These are phyloP conservation scores for Colletotrichum orchidophilum DNA, from an alignment of 2,329 filamentous ascomycete species.

Conservation along the genomic window DNA sequence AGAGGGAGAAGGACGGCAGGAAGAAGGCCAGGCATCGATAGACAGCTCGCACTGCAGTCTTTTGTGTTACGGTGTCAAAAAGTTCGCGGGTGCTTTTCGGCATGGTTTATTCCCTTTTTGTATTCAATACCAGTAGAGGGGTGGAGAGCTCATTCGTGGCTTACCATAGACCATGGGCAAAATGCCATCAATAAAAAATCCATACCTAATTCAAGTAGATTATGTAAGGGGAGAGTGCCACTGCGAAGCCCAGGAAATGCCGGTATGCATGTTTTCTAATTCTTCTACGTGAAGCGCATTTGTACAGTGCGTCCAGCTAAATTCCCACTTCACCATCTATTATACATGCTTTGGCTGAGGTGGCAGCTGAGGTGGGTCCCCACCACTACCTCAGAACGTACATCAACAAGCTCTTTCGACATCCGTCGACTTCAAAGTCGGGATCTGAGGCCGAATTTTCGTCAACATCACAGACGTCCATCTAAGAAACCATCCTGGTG, in stretches of 20 bases:
- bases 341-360: not conserved
- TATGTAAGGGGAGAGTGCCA: not conserved
- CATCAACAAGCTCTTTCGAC: not conserved
- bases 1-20: slow-evolving; percentile 81
- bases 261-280: not conserved
- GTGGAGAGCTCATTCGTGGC: not conserved
- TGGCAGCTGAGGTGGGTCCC: not conserved
- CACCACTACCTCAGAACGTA: not conserved
- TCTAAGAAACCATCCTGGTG: not conserved
- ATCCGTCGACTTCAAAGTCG: not conserved
- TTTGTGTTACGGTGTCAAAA: slow-evolving; percentile 12
- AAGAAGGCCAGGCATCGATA: slow-evolving; percentile 64
- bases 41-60: not conserved
- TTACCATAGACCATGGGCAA: not conserved
- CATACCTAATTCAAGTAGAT: not conserved
- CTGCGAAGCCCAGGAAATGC: not conserved
- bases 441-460: not conserved
- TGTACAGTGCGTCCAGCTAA: not conserved
- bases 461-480: not conserved
- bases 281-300: not conserved
- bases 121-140: slow-evolving; percentile 28
- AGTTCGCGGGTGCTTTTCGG: slow-evolving; percentile 13
- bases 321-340: no score
- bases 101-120: slow-evolving; percentile 22
- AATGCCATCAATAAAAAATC: not conserved